Base-by-base conservation (phyloP, 2,329 filamentous ascomycete genomes). In the Fusarium goolgardi region DNA sequence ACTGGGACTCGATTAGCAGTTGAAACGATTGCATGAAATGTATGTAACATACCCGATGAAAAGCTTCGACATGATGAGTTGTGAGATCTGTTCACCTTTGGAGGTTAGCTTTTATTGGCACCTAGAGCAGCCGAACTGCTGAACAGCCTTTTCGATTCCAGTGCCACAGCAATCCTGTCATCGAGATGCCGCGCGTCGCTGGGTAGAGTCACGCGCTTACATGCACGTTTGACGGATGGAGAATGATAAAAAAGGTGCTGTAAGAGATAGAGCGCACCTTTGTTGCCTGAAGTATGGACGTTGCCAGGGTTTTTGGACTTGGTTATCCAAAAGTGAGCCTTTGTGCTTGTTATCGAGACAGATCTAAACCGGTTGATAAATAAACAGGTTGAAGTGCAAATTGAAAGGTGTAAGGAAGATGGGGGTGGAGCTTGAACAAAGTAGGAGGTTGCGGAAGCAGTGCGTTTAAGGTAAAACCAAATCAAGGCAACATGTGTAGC, bases 41-140 rank as follows among this genome's bases (percentile, higher is more conserved):
- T 6, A 40, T 52, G 39, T 27, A 13, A 69, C 66, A 27, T 63
- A 69, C 66, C 66, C 66, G 29, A 69, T 70, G 80, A 97, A 97
- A 75, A 97, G 88, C 82, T 97, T 97, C 63, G 94, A 90, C 94
- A 97, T 97, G 79, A 76, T 79, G 72, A 72, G 69, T 71, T 45
- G 59, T 47, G 66, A 64, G 57, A 43, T 60, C 52, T 71, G 40
- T 52, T 51, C 44, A 7, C 47, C 32, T 59, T 60, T 43, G 54
- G 55, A 40, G 45, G 27, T 74, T 51, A 73, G 60, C 47, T 59
- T 37, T 27, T 43, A 41, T 60, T n/a, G 47, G 25, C 21, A 41
- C 16, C 35, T 32, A 50, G 34, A 21, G 21, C 10, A 35, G 52
- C 15, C 23, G 34, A 29, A 43, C 37, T 34, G 15, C 7, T 29